Evolutionary conservation across 306 rosid species (phyloP), one percentile per base, ranked within the genome.

Genomic region (Sechiopsis laciniata): DNA sequence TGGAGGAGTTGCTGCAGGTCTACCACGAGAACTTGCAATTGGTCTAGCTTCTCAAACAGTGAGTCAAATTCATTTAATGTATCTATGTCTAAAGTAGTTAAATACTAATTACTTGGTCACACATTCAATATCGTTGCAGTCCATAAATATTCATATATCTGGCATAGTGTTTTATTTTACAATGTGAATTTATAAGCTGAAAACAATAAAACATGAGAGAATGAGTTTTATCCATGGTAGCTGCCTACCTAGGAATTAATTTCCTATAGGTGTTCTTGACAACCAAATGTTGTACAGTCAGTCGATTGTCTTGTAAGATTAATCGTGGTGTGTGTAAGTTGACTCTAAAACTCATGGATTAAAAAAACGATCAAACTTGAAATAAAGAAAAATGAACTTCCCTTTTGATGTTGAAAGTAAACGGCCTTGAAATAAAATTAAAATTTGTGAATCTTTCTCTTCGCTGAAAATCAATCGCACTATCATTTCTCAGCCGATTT

Each of bases 1-100:
- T 80, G 99, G 97, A 82, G 99, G 95, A 72, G 99, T 91, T 64
- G 99, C 99, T 82, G 99, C 99, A 63, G 99, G 97, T 78, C 82
- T 91, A 69, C 99, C 96, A 10, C 86, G 97, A 55, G 96, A 89
- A 76, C 96, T 95, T 85, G 86, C 97, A 48, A 64, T 91, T 79
- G 85, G 82, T 70, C 85, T 95, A 71, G 99, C 99, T 77, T 89
- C 99, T 76, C 99, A 89, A 82, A 91, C 99, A 51, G 99, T 91
- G 79, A 91, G 99, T 88, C 55, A 72, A 63, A 26, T 26, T 26
- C 26, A 73, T 71, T 75, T 14, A 5, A 13, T 50, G n/a, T 61
- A 2, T 6, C 26, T n/a, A 17, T 63, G 46, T 6, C 35, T 70
- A 51, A 22, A 70, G 15, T 46, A 70, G 7, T 69, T 69, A 16